phyloP scores from a whole-genome alignment of 1,139 yeast species.

The Debaryomyces udenii region DNA sequence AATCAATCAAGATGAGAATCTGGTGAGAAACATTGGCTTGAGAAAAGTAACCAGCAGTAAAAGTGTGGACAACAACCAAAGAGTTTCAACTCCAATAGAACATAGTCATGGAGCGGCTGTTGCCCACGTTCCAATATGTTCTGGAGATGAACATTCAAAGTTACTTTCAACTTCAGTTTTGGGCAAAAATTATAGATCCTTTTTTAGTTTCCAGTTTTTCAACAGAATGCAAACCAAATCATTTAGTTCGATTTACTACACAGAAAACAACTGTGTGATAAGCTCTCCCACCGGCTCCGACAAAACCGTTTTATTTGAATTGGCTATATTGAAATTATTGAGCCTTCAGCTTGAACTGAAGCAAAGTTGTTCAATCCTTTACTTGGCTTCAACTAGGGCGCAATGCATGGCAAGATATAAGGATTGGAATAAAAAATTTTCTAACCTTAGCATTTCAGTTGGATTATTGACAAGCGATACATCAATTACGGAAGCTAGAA shows the following conservation, averaged over 20 bases:
- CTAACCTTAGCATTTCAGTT: conserved; percentile 34
- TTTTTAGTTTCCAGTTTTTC: conserved; percentile 42
- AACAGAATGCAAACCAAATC: conserved; percentile 55
- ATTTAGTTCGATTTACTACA: conserved; percentile 35
- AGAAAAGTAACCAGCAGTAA: neutral
- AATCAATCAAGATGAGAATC: neutral
- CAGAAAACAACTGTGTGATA: conserved; percentile 45
- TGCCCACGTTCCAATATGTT: too few relatives aligned
- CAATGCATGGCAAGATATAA: conserved; percentile 47
- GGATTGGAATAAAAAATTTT: conserved; percentile 47
- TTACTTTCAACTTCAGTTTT: conserved; percentile 17
- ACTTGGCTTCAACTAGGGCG: conserved; percentile 59
- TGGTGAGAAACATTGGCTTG: neutral
- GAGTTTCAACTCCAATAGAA: neutral
- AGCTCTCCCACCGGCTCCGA: conserved; percentile 64
- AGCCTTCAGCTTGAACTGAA: conserved; percentile 12
- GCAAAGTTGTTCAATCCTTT: conserved; percentile 39
- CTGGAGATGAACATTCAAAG: neutral
- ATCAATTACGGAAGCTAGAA: conserved; percentile 38
- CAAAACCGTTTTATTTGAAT: conserved; percentile 55
- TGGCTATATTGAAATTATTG: conserved; percentile 48
- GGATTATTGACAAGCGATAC: conserved; percentile 57
- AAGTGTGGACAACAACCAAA: neutral
- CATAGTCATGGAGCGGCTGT: neutral
- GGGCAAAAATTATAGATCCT: conserved; percentile 27